phyloP scores from a whole-genome alignment of 2,329 filamentous ascomycete species.

The Alternaria burnsii region DNA sequence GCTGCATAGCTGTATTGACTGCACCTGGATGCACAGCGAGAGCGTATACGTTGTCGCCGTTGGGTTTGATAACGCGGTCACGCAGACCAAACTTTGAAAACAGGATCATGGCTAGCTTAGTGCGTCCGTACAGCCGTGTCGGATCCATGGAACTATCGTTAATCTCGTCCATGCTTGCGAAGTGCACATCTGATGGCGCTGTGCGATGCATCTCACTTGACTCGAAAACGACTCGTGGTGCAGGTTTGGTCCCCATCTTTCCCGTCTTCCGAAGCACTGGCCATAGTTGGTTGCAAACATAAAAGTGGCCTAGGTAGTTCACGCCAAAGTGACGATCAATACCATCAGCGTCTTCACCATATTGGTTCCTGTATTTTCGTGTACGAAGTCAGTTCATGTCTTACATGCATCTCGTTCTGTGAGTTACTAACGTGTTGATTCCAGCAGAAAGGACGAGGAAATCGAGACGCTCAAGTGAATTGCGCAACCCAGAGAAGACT shows the following conservation, averaged over 20 bases:
- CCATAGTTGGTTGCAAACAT: neutral
- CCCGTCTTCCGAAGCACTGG: neutral
- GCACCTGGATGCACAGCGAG: conserved; percentile 55
- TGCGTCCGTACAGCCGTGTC: conserved; percentile 52
- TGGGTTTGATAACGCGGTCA: conserved; percentile 54
- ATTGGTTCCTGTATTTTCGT: neutral
- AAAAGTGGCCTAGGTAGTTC: neutral
- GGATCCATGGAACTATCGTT: conserved; percentile 50
- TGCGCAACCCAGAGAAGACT: neutral
- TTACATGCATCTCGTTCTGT: neutral
- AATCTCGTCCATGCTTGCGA: conserved; percentile 54
- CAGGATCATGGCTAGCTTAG: conserved; percentile 57
- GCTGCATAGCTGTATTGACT: conserved; percentile 56
- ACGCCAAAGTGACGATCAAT: neutral
- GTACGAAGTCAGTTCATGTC: neutral
- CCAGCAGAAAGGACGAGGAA: neutral
- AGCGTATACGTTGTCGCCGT: conserved; percentile 54
- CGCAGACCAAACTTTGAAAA: conserved; percentile 55
- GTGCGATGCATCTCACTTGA: conserved; percentile 53
- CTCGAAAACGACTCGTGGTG: conserved; percentile 55
- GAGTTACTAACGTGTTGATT: neutral
- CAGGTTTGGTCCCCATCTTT: conserved; percentile 25
- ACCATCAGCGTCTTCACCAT: neutral
- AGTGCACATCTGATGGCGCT: conserved; percentile 51
- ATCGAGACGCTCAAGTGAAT: conserved; percentile 1